Percentiles rank a stretch among this genome's conserved stretches.
phyloP scores from a whole-genome alignment of 179 eudicot genomes.

The Nepenthes alata region DNA sequence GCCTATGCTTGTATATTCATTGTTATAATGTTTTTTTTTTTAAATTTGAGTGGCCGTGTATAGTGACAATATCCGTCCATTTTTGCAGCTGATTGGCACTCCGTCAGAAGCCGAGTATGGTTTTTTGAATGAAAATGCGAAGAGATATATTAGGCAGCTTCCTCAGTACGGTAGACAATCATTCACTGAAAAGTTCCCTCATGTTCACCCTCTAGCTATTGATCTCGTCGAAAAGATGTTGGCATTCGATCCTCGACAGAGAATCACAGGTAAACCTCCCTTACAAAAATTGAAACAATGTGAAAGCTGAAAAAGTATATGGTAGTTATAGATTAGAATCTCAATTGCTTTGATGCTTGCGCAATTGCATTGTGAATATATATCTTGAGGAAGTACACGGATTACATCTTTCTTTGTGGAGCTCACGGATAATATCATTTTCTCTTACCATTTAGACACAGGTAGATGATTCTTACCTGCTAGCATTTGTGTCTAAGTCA shows the following conservation, averaged over 20 bases:
- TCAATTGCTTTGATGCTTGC: no score
- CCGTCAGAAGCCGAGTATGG: slow-evolving; percentile 77
- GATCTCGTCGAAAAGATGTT: slow-evolving; percentile 90
- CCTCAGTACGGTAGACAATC: slow-evolving; percentile 63
- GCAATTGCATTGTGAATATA: no score
- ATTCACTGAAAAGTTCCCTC: slow-evolving; percentile 61
- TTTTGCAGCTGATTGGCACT: slow-evolving; percentile 77
- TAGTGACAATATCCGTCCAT: neutral
- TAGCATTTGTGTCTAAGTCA: no score
- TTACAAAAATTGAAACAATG: neutral
- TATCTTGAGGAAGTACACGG: no score
- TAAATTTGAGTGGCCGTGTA: no score
- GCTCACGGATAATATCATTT: no score
- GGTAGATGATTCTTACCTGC: neutral
- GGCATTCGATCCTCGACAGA: slow-evolving; percentile 78
- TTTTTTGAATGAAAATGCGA: slow-evolving; percentile 80
- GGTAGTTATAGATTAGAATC: no score
- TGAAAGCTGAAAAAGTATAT: no score
- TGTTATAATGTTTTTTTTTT: neutral
- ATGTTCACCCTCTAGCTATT: slow-evolving; percentile 60
- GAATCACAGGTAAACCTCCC: slow-evolving; percentile 57
- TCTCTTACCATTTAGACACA: no score
- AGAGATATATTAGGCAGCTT: slow-evolving; percentile 71
- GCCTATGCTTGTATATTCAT: neutral
- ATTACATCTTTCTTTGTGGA: no score